Evolutionary conservation across 495 filamentous ascomycete genomes (phyloP).

Genomic region (Xylaria telfairii): DNA sequence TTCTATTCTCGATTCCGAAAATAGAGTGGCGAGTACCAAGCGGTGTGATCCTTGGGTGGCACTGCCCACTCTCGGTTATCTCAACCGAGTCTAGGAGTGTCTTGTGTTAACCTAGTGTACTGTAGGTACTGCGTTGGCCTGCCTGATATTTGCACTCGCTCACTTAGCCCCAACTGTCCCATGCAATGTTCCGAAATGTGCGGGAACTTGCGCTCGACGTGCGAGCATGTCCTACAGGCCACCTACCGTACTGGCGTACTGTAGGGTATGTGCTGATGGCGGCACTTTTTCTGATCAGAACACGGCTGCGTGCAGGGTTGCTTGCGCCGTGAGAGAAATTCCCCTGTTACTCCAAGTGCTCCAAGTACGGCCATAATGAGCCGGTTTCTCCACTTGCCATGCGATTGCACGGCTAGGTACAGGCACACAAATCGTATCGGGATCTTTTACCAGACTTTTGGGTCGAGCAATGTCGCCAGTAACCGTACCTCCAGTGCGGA

Average conservation of each 20-base stretch:
- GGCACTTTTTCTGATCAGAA: background rate
- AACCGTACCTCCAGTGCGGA: background rate
- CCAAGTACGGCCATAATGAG: background rate
- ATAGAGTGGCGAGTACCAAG: constrained; percentile 19
- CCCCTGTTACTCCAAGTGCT: constrained; percentile 2
- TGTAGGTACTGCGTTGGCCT: too few relatives aligned
- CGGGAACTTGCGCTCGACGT: background rate
- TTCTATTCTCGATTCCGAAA: constrained; percentile 2
- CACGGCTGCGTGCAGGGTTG: constrained; percentile 12
- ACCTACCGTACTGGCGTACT: background rate
- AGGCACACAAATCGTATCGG: constrained; percentile 16
- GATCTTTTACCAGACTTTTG: constrained; percentile 17
- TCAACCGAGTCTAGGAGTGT: constrained; percentile 6
- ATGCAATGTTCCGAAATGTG: background rate
- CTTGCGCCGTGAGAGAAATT: constrained; percentile 14
- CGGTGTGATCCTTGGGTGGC: constrained; percentile 13
- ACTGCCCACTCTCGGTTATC: constrained; percentile 22
- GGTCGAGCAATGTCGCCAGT: constrained; percentile 15
- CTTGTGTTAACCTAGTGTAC: too few relatives aligned
- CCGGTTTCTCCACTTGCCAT: constrained; percentile 24
- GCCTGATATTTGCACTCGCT: background rate
- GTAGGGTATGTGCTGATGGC: background rate
- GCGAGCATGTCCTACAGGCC: background rate
- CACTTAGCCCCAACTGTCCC: background rate
- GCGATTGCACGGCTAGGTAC: constrained; percentile 19